Evolutionary conservation across 2,329 filamentous ascomycete genomes (phyloP).

Genomic region (Colletotrichum sp.): DNA sequence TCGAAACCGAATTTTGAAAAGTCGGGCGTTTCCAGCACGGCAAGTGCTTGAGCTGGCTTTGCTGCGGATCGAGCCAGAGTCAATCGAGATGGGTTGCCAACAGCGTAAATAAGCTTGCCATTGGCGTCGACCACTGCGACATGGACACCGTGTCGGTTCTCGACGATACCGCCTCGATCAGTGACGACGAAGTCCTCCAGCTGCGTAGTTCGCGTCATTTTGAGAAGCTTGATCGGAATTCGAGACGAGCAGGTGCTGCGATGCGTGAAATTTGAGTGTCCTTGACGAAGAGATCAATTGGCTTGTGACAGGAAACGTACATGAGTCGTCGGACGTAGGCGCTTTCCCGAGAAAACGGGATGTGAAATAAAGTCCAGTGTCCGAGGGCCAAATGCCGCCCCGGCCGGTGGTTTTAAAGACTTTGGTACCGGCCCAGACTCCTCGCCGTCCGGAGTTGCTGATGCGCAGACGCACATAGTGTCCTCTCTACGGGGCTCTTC

Average conservation of each 20-base stretch:
- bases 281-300: background rate
- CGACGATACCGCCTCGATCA: constrained; percentile 42
- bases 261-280: background rate
- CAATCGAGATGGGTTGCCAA: constrained; percentile 44
- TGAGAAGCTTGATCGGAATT: background rate
- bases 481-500: background rate
- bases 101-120: constrained; percentile 40
- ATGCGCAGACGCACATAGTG: background rate
- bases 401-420: background rate
- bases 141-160: constrained; percentile 50
- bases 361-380: background rate
- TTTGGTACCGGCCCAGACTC: background rate
- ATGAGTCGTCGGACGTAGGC: background rate
- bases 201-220: background rate
- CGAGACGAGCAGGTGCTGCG: background rate
- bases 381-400: background rate
- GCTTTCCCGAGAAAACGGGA: background rate
- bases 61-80: constrained; percentile 50
- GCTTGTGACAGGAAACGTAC: background rate
- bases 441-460: background rate
- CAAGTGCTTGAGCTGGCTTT: constrained; percentile 51
- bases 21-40: constrained; percentile 45
- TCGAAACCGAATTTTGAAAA: constrained; percentile 40
- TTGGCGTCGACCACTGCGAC: constrained; percentile 42
- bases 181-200: constrained; percentile 37